Evolutionary conservation across 257 asterid species (phyloP).

Genomic region (Solanum rostratum): DNA sequence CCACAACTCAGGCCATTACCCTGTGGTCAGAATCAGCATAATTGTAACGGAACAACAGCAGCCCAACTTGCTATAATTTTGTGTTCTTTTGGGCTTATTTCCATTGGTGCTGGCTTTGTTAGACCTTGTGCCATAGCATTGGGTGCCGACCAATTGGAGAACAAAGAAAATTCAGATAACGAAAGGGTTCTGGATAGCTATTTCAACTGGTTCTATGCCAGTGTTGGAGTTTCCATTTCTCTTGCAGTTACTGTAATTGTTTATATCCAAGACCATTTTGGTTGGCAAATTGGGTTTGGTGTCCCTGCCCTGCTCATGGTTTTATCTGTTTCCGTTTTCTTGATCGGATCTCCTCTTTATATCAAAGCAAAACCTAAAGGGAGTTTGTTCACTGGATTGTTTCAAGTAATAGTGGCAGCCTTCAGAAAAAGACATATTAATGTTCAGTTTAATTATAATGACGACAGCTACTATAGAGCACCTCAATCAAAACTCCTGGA

Average conservation of each 20-base stretch:
- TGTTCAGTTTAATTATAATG: background rate
- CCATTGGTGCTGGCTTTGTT: constrained; percentile 9
- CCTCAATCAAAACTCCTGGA: background rate
- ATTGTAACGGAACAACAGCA: background rate
- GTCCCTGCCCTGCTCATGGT: constrained; percentile 7
- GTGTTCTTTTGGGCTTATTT: background rate
- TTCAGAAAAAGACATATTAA: constrained; percentile 4
- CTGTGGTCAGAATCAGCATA: background rate
- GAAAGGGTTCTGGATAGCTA: background rate
- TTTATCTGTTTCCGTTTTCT: background rate
- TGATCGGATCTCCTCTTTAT: constrained; percentile 6
- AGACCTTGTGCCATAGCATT: constrained; percentile 12
- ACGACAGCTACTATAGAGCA: background rate
- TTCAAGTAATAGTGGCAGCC: constrained; percentile 12
- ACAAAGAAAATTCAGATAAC: background rate
- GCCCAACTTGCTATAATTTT: background rate
- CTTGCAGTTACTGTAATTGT: constrained; percentile 5
- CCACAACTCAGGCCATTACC: constrained; percentile 1
- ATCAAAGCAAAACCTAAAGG: background rate
- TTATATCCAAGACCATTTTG: constrained; percentile 9
- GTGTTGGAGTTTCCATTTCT: background rate
- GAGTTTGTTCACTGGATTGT: constrained; percentile 9
- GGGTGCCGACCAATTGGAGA: constrained; percentile 3
- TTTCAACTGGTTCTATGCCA: constrained; percentile 9
- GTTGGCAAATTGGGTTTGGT: constrained; percentile 15